Percentiles rank a stretch among this genome's conserved stretches.
Evolutionary conservation across 495 filamentous ascomycete species (phyloP).

Genomic region (Penicillium paxilli): DNA sequence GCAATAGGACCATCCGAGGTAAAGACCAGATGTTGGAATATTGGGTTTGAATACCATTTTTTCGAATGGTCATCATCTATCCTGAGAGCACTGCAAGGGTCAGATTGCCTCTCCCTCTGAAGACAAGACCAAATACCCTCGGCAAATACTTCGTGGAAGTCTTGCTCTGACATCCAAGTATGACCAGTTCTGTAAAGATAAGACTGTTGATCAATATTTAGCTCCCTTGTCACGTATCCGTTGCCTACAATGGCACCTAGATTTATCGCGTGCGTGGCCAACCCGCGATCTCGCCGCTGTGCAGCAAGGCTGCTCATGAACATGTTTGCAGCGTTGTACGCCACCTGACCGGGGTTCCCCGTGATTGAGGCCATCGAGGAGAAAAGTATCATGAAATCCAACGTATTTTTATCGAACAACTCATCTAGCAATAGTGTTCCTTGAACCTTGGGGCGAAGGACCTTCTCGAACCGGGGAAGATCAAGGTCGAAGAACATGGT

Average conservation of each 20-base stretch:
- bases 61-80: constrained; percentile 27
- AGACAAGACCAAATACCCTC: constrained; percentile 47
- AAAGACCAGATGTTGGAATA: constrained; percentile 25
- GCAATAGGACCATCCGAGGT: constrained; percentile 14
- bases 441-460: constrained; percentile 14
- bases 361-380: constrained; percentile 31
- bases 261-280: constrained; percentile 19
- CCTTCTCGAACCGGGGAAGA: constrained; percentile 7
- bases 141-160: constrained; percentile 60
- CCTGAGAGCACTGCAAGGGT: constrained; percentile 20
- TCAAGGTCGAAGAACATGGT: constrained; percentile 29
- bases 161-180: constrained; percentile 56
- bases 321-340: constrained; percentile 59
- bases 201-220: constrained; percentile 24
- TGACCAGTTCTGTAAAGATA: constrained; percentile 24
- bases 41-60: constrained; percentile 33
- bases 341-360: constrained; percentile 57
- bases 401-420: constrained; percentile 32
- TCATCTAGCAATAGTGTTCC: constrained; percentile 21
- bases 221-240: constrained; percentile 10
- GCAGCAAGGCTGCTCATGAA: constrained; percentile 39
- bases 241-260: constrained; percentile 3
- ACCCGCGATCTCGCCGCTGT: constrained; percentile 30
- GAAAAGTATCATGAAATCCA: constrained; percentile 47
- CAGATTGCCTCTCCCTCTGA: neutral